Conservation (phyloP, 2,329 filamentous ascomycete species). For the Xylaria sp. region DNA sequence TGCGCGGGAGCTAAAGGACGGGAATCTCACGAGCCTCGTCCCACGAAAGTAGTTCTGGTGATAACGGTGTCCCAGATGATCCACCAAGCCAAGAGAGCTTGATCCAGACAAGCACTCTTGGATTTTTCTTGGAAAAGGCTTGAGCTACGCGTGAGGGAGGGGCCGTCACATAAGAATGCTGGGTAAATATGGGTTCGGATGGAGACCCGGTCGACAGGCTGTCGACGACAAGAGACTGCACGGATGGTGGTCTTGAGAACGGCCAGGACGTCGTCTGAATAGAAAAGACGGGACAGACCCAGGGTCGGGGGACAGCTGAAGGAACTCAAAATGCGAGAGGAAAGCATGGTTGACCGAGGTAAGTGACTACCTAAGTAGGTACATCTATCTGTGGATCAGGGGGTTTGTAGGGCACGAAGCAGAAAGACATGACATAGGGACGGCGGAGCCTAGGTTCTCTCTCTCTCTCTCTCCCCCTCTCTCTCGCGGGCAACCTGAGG, state of each 20-base stretch:
- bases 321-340: neutral
- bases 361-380: too few relatives aligned
- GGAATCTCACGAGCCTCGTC: neutral
- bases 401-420: neutral
- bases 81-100: neutral
- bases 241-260: neutral
- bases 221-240: neutral
- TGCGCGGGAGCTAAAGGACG: too few relatives aligned
- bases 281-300: neutral
- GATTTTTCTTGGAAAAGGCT: neutral
- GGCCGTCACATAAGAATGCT: neutral
- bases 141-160: neutral
- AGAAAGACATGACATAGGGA: neutral
- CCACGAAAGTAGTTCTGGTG: neutral
- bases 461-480: too few relatives aligned
- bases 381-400: neutral
- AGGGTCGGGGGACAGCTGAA: neutral
- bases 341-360: neutral
- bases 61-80: neutral
- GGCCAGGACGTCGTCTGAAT: neutral
- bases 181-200: neutral
- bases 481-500: neutral
- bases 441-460: neutral
- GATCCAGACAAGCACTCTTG: neutral
- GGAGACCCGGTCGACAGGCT: neutral